Evolutionary conservation across 805 yeast genomes (phyloP).

Genomic region (Candida khao-thaluensis): DNA sequence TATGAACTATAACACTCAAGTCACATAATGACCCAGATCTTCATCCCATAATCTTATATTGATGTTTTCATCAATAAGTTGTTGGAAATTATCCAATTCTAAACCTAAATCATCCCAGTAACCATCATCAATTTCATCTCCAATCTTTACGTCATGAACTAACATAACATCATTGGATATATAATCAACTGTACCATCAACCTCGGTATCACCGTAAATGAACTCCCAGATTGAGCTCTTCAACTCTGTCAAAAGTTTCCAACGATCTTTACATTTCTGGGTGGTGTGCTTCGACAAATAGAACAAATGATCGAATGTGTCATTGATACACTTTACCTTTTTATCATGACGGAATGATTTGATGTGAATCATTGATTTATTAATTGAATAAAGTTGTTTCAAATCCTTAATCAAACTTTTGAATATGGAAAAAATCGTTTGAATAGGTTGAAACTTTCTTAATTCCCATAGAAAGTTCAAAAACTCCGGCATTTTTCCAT

Average conservation of each 20-base stretch:
- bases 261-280: constrained; percentile 22
- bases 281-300: constrained; percentile 26
- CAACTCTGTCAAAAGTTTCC: constrained; percentile 21
- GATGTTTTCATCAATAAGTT: constrained; percentile 10
- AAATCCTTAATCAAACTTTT: constrained; percentile 8
- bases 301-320: constrained; percentile 16
- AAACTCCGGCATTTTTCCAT: constrained; percentile 10
- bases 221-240: constrained; percentile 22
- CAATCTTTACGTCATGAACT: not conserved
- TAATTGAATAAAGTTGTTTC: constrained; percentile 3
- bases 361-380: constrained; percentile 1
- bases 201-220: constrained; percentile 7
- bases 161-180: not conserved
- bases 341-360: constrained; percentile 6
- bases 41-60: constrained; percentile 12
- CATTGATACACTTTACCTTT: constrained; percentile 16
- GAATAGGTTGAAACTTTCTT: constrained; percentile 16
- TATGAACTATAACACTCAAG: too few species aligned
- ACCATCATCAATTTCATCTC: constrained; percentile 2
- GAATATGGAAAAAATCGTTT: constrained; percentile 12
- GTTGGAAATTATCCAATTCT: constrained; percentile 9
- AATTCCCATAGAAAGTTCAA: constrained; percentile 11
- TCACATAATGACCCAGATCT: constrained; percentile 8
- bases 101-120: constrained; percentile 8
- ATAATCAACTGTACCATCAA: not conserved